Evolutionary conservation across 2,329 filamentous ascomycete species (phyloP).

Genomic region (Nigrograna mackinnonii): DNA sequence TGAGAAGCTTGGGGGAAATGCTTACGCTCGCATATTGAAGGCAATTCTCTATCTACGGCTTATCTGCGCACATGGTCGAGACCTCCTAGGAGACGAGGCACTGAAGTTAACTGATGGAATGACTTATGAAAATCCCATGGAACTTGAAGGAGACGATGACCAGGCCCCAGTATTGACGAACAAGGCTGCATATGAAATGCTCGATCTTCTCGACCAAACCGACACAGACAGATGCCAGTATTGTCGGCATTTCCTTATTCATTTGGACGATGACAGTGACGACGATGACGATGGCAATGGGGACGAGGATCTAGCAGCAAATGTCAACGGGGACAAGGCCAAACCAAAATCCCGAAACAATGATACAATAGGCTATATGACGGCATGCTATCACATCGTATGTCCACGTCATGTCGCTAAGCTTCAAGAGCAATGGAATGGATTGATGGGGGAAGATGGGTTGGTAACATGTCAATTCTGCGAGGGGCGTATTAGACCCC

Average conservation of each 20-base stretch:
- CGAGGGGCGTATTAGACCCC: slow-evolving; percentile 62
- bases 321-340: slow-evolving; percentile 18
- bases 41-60: slow-evolving; percentile 87
- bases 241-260: slow-evolving; percentile 59
- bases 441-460: slow-evolving; percentile 44
- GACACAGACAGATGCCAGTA: slow-evolving; percentile 73
- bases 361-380: slow-evolving; percentile 75
- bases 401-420: slow-evolving; percentile 73
- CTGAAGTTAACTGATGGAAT: slow-evolving; percentile 78
- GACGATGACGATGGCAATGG: slow-evolving; percentile 58
- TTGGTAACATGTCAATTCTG: slow-evolving; percentile 71
- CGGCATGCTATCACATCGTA: slow-evolving; percentile 83
- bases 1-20: slow-evolving; percentile 74
- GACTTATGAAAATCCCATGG: slow-evolving; percentile 83
- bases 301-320: slow-evolving; percentile 52
- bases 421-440: slow-evolving; percentile 60
- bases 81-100: slow-evolving; percentile 84
- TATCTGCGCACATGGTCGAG: slow-evolving; percentile 92
- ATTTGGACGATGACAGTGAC: slow-evolving; percentile 42
- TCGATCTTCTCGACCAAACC: slow-evolving; percentile 81
- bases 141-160: slow-evolving; percentile 79
- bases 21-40: slow-evolving; percentile 92
- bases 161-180: slow-evolving; percentile 62
- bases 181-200: slow-evolving; percentile 81
- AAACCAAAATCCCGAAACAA: slow-evolving; percentile 36